Conservation (phyloP, 1,284 basidiomycete genomes). For the Tilletia indica region DNA sequence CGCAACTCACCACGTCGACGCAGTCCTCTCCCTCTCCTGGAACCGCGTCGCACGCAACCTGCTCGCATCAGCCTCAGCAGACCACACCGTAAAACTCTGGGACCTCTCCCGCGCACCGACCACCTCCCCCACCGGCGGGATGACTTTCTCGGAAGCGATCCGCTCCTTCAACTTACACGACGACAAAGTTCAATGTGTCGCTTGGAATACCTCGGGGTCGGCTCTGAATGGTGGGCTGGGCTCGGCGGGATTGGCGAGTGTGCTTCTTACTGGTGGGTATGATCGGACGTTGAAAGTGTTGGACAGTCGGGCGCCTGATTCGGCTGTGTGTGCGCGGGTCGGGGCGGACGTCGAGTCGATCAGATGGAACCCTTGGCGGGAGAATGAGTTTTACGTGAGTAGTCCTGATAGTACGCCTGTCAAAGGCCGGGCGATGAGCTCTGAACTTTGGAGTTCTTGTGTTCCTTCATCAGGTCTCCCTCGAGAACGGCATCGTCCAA, state of each 20-base stretch:
- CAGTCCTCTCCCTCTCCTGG: slow-evolving; percentile 88
- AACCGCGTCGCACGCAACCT: slow-evolving; percentile 84
- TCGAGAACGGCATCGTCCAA: slow-evolving; percentile 87
- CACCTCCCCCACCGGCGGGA: neutral
- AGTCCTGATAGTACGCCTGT: too few species aligned
- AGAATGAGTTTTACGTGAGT: slow-evolving; percentile 72
- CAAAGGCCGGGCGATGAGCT: too few species aligned
- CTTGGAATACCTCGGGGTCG: slow-evolving; percentile 79
- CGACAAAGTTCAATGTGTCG: slow-evolving; percentile 95
- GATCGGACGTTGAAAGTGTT: slow-evolving; percentile 90
- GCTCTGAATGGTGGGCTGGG: slow-evolving; percentile 61
- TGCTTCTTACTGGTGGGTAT: slow-evolving; percentile 86
- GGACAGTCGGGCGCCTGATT: slow-evolving; percentile 79
- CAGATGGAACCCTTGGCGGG: slow-evolving; percentile 93
- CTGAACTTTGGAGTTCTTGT: slow-evolving; percentile 59
- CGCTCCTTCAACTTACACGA: slow-evolving; percentile 84
- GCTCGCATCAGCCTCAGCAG: slow-evolving; percentile 86
- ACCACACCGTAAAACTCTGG: slow-evolving; percentile 95
- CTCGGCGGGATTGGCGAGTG: slow-evolving; percentile 43
- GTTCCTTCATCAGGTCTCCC: slow-evolving; percentile 67
- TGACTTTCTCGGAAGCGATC: slow-evolving; percentile 61
- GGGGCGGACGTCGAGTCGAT: slow-evolving; percentile 90
- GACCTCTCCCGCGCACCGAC: slow-evolving; percentile 72
- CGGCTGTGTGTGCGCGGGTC: slow-evolving; percentile 73
- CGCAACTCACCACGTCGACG: slow-evolving; percentile 82